Base-by-base conservation (phyloP, 2,329 filamentous ascomycete genomes). In the Keithomyces neogunnii region DNA sequence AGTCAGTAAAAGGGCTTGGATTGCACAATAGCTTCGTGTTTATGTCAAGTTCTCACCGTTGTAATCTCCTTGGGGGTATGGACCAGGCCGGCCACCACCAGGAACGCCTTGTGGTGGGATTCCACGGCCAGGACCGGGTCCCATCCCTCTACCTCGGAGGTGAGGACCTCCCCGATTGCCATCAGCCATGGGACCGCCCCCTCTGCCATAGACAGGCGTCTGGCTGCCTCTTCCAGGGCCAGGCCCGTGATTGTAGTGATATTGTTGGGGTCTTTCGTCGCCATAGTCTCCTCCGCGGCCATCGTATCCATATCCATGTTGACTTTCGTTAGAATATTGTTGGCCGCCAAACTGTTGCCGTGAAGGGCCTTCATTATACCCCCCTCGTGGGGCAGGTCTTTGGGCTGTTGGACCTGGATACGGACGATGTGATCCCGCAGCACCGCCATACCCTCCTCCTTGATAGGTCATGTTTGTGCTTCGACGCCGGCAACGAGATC, bases 381-480 rank as follows among this genome's bases (percentile, higher is more conserved):
- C 60, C 69, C 70, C 51, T 9, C 35, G 47, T 39, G 69, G 68
- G 45, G 59, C 62, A 46, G 69, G 66, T 50, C 72, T 66, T 50
- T 70, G 72, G 44, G 69, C 68, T 48, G 69, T 72, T 33, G 68
- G 70, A 38, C 73, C 74, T 54, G 68, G 70, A 59, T 78, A 77
- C n/a, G 72, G 70, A 52, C 73, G 72, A 59, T 76, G 71, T 49
- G 74, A 71, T 44, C 59, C 67, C 51, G 68, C 68, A 53, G 58
- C 55, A 9, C 52, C 58, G 28, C 57, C 56, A 48, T 75, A 77
- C 6, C 9, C 26, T 54, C 68, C 72, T 54, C 68, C 71, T 55
- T 77, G 72, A 60, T 78, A 79, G 45, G 76, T 73, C 77, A 81
- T 81, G 13, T 33, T 33, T 3, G 36, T n/a, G 11, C 42, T 40